phyloP scores from a whole-genome alignment of 1,284 basidiomycete species.

The Pyrrhoderma noxium region DNA sequence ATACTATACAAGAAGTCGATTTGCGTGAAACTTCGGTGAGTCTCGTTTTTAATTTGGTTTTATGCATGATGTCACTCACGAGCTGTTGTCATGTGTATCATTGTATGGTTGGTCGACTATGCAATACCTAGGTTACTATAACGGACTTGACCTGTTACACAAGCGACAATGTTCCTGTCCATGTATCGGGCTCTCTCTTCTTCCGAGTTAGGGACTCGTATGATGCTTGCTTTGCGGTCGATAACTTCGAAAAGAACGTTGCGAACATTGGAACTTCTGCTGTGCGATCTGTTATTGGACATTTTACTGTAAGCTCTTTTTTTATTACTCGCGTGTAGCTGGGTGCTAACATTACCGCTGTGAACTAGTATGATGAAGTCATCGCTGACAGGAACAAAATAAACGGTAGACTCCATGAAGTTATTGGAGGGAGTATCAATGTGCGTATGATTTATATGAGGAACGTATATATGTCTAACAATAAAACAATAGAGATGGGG shows the following conservation, averaged over 20 bases:
- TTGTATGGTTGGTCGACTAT: background rate
- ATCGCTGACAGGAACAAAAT: constrained; percentile 45
- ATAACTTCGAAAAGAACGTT: constrained; percentile 40
- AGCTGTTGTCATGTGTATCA: too few species aligned
- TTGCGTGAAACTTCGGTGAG: constrained; percentile 40
- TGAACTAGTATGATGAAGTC: constrained; percentile 28
- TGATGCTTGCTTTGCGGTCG: constrained; percentile 43
- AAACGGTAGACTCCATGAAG: constrained; percentile 38
- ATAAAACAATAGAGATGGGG: constrained; percentile 37
- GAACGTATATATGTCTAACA: background rate
- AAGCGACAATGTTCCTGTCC: constrained; percentile 44
- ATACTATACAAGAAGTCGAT: constrained; percentile 38
- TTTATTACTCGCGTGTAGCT: constrained; percentile 29
- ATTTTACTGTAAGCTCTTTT: constrained; percentile 28
- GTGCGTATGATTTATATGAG: constrained; percentile 25
- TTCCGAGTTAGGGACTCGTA: constrained; percentile 43
- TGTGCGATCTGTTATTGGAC: constrained; percentile 42
- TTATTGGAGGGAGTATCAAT: constrained; percentile 40
- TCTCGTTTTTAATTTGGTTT: constrained; percentile 4
- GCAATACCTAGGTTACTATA: constrained; percentile 24
- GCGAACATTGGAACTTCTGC: constrained; percentile 44
- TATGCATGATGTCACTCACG: too few species aligned
- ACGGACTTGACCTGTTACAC: constrained; percentile 35
- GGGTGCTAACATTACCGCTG: constrained; percentile 19
- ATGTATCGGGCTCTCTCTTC: constrained; percentile 44